These are phyloP conservation scores for Xylaria polymorpha DNA, from an alignment of 2,329 filamentous ascomycete genomes.

Conservation along the genomic window DNA sequence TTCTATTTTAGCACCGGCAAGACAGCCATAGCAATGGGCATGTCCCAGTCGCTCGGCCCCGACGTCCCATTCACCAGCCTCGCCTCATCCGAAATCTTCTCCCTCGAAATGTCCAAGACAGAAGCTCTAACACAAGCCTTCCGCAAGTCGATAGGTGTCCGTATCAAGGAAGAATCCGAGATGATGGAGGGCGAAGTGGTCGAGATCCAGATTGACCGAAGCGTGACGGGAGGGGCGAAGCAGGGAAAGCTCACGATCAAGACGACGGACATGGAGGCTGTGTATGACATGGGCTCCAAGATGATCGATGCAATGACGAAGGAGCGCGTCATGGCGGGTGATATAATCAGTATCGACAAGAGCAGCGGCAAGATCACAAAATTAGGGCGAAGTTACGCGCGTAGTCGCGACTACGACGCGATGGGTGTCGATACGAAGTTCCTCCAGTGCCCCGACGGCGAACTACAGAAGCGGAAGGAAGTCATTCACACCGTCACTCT, in stretches of 20 bases:
- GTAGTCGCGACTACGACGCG: slow-evolving; percentile 97
- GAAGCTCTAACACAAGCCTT: slow-evolving; percentile 99
- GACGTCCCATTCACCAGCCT: slow-evolving; percentile 98
- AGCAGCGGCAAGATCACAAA: slow-evolving; percentile 98
- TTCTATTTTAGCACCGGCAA: slow-evolving; percentile 81
- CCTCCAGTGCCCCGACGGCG: slow-evolving; percentile 95
- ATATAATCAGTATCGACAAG: slow-evolving; percentile 99
- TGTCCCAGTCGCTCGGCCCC: slow-evolving; percentile 93
- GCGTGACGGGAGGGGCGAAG: slow-evolving; percentile 95
- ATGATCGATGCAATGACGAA: slow-evolving; percentile 99
- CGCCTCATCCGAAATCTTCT: slow-evolving; percentile 97
- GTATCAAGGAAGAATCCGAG: slow-evolving; percentile 98
- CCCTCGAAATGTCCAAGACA: slow-evolving; percentile 98
- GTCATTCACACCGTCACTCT: slow-evolving; percentile 96
- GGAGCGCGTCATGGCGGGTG: slow-evolving; percentile 97
- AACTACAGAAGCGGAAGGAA: slow-evolving; percentile 96
- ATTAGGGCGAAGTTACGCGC: slow-evolving; percentile 91
- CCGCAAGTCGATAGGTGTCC: slow-evolving; percentile 95
- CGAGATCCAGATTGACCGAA: slow-evolving; percentile 97
- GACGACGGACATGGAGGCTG: slow-evolving; percentile 99
- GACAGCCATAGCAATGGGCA: slow-evolving; percentile 98
- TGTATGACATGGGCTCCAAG: slow-evolving; percentile 99
- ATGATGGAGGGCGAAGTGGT: slow-evolving; percentile 99
- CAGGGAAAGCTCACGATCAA: slow-evolving; percentile 99
- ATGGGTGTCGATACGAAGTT: slow-evolving; percentile 99